phyloP scores from a whole-genome alignment of 306 rosid genomes.

The Elaeagnus macrophylla region DNA sequence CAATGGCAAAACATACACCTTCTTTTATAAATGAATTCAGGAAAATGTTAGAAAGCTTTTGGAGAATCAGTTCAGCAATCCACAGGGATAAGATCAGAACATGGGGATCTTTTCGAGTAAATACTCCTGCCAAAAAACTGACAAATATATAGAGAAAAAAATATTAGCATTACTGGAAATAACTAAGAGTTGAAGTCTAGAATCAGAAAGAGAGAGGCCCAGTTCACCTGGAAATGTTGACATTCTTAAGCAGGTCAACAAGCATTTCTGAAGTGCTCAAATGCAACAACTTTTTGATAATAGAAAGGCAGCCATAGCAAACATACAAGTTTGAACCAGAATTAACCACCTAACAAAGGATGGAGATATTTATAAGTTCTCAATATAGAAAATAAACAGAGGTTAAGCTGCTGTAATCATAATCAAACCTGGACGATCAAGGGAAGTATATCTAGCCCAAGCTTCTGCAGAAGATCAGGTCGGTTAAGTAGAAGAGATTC shows the following conservation, averaged over 20 bases:
- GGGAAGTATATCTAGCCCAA: constrained; percentile 73
- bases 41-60: constrained; percentile 57
- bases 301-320: constrained; percentile 76
- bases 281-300: constrained; percentile 61
- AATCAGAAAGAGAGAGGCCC: constrained; percentile 13
- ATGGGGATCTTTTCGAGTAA: constrained; percentile 89
- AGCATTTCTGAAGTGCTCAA: constrained; percentile 73
- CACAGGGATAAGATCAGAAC: constrained; percentile 65
- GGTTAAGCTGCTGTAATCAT: constrained; percentile 11
- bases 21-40: constrained; percentile 73
- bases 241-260: constrained; percentile 57
- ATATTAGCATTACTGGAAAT: constrained; percentile 23
- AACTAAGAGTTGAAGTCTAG: constrained; percentile 5
- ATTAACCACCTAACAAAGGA: constrained; percentile 57
- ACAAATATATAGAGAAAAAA: constrained; percentile 18
- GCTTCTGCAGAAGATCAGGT: constrained; percentile 60
- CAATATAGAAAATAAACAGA: not conserved
- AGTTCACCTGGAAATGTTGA: constrained; percentile 78
- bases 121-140: constrained; percentile 92
- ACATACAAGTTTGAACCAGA: constrained; percentile 85
- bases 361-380: constrained; percentile 19
- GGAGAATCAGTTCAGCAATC: constrained; percentile 73
- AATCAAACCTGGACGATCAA: constrained; percentile 74
- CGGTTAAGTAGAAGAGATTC: constrained; percentile 48
- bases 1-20: constrained; percentile 85